Base-by-base conservation (phyloP, 805 yeast genomes). In the Kazachstania bromeliacearum region DNA sequence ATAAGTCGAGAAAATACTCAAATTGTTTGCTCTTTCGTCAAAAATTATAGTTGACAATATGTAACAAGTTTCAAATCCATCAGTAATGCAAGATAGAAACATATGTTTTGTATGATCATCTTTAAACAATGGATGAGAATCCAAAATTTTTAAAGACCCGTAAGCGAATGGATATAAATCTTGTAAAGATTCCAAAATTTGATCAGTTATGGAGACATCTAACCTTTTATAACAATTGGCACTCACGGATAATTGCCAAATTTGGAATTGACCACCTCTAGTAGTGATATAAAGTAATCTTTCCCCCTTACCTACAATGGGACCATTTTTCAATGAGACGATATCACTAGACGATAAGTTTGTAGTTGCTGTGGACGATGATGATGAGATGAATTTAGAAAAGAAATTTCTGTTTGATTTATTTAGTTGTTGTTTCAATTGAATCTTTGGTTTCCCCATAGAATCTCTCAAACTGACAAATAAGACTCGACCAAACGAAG, bases 401-500 rank as follows among this genome's bases (percentile, higher is more conserved):
- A 63, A 46, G 54, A 60, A 53, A 41, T 73, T 48, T 36, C 53
- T 41, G 41, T 57, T 51, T 60, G 60, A 45, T 33, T 52, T 55
- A 27, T 53, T 42, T 23, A 55, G 35, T 36, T 52, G 54, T 28
- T 54, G 51, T 35, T 45, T 50, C 28, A 56, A 28, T 29, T 42
- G 38, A 7, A 55, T 37, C 5, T 51, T 50, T 1, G 83, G 76
- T 47, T 75, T 78, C 22, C 94, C 89, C 24, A 72, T 65, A 32
- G 73, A 65, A 55, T 85, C 92, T 42, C 80, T 71, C 22, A 87
- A 61, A 0, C 78, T 64, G 2, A 85, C 50, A 29, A 83, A 63
- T 5, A 79, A 54, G 29, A 79, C 73, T 41, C 88, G 66, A 17
- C 85, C 85, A 42, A 71, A 62, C 3, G 82, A 73, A 0, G 96